Evolutionary conservation across 306 rosid species (phyloP).

Genomic region (Sicyos edulis): DNA sequence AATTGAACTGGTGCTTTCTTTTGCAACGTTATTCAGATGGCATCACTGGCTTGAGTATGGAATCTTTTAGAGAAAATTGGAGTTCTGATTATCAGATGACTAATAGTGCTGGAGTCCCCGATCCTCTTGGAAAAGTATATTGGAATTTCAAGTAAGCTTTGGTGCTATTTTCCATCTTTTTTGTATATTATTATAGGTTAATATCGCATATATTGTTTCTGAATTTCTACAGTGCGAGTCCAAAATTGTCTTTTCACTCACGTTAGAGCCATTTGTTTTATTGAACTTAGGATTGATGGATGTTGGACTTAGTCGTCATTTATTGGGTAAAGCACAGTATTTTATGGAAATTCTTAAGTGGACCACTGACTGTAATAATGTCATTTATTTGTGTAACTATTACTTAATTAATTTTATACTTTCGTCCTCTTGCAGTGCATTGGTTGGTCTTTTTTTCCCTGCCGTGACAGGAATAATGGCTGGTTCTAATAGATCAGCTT

Average conservation of each 20-base stretch:
- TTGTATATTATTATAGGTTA: conserved; percentile 9
- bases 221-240: background rate
- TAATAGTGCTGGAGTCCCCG: conserved; percentile 75
- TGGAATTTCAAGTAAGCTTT: conserved; percentile 89
- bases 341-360: too few relatives aligned
- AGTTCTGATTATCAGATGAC: conserved; percentile 77
- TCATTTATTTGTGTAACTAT: background rate
- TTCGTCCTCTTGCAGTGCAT: conserved; percentile 51
- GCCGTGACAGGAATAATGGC: conserved; percentile 99
- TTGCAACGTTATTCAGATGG: conserved; percentile 50
- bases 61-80: conserved; percentile 74
- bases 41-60: conserved; percentile 68
- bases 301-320: too few relatives aligned
- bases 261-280: background rate
- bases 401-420: background rate
- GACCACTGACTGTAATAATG: background rate
- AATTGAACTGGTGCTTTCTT: conserved; percentile 20
- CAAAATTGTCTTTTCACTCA: background rate
- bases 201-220: conserved; percentile 2
- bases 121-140: conserved; percentile 48
- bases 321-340: too few relatives aligned
- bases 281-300: too few relatives aligned
- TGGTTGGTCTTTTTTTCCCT: conserved; percentile 99
- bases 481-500: conserved; percentile 95
- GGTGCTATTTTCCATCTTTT: conserved; percentile 1